These are phyloP conservation scores for Entomortierella lignicola DNA, from an alignment of 192 early-diverging fungal genomes.

Conservation along the genomic window DNA sequence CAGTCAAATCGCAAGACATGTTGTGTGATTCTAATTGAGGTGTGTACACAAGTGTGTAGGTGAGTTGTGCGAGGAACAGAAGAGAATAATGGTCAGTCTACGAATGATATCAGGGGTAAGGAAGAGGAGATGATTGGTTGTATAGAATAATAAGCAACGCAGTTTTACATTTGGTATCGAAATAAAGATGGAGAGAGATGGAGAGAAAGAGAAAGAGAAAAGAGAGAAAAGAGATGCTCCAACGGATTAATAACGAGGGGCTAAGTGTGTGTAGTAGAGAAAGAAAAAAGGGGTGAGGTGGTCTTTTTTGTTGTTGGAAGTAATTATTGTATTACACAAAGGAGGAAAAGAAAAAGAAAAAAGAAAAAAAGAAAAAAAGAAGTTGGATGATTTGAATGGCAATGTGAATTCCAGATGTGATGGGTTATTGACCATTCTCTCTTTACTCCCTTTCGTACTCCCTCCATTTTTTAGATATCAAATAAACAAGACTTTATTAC, in stretches of 20 bases:
- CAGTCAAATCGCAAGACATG: slow-evolving; percentile 72
- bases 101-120: not conserved
- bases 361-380: not conserved
- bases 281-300: no score
- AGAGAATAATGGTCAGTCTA: not conserved
- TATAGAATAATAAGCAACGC: no score
- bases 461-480: no score
- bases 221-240: not conserved
- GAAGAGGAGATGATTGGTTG: not conserved
- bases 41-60: not conserved
- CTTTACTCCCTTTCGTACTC: no score
- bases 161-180: no score
- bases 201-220: not conserved
- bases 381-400: not conserved
- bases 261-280: no score
- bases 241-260: not conserved
- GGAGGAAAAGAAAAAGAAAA: not conserved
- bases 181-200: not conserved
- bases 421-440: no score
- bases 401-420: no score
- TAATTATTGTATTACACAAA: no score
- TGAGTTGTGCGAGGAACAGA: not conserved
- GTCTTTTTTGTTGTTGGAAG: no score
- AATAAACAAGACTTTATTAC: no score
- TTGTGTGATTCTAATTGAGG: not conserved